Percentiles rank a stretch among this genome's conserved stretches.
phyloP scores from a whole-genome alignment of 2,329 filamentous ascomycete genomes.

The Lecanicillium sp. region DNA sequence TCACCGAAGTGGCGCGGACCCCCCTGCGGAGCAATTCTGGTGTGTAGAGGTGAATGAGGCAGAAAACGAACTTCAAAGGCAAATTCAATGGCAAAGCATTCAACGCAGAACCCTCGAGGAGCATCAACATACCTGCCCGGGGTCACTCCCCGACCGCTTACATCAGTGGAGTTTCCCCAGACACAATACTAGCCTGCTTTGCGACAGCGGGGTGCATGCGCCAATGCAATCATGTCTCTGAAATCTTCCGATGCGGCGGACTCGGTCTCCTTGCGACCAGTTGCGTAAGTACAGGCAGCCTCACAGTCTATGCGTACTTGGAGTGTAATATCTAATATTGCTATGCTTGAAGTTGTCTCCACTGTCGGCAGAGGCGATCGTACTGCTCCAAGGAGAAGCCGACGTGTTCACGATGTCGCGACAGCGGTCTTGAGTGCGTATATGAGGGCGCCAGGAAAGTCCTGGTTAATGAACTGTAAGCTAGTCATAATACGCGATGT shows the following conservation, averaged over 20 bases:
- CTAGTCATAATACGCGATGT: neutral
- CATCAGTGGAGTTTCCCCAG: conserved; percentile 4
- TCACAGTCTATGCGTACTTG: no score
- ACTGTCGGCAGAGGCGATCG: conserved; percentile 25
- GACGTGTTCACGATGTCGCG: conserved; percentile 24
- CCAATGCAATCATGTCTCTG: neutral
- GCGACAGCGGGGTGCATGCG: no score
- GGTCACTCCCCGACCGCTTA: neutral
- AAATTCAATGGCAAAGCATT: neutral
- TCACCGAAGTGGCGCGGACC: neutral
- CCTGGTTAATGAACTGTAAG: conserved; percentile 25
- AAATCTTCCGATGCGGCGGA: conserved; percentile 4
- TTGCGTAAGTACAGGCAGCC: conserved; percentile 17
- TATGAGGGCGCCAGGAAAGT: conserved; percentile 28
- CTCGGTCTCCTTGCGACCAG: conserved; percentile 13
- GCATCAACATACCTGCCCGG: neutral
- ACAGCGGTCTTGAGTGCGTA: conserved; percentile 20
- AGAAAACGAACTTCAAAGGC: neutral
- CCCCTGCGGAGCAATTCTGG: no score
- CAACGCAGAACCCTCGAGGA: neutral
- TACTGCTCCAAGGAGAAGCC: conserved; percentile 30
- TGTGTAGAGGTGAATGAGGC: no score
- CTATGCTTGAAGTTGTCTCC: conserved; percentile 24
- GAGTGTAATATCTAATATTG: no score
- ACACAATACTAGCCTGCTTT: neutral